A percentile compares a stretch with the other conserved stretches of the same genome.
These are phyloP conservation scores for Hypomontagnella submonticulosa DNA, from an alignment of 495 filamentous ascomycete species.

Conservation along the genomic window DNA sequence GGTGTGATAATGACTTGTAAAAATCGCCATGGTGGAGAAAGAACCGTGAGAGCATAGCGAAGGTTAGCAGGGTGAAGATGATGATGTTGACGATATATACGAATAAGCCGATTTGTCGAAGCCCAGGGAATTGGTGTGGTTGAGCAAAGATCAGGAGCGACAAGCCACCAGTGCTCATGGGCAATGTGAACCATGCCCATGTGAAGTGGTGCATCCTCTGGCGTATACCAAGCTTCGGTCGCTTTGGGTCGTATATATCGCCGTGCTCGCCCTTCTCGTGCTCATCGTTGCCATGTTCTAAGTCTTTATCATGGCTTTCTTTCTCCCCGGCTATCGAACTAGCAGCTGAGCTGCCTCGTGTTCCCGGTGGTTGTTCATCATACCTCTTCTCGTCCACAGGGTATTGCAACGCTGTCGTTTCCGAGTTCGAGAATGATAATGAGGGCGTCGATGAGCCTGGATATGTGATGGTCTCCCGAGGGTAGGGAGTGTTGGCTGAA, in stretches of 20 bases:
- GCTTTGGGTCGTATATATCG: constrained; percentile 40
- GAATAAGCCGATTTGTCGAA: constrained; percentile 67
- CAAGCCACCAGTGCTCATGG: constrained; percentile 73
- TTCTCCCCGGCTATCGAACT: constrained; percentile 34
- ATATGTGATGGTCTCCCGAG: constrained; percentile 20
- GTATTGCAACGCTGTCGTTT: constrained; percentile 12
- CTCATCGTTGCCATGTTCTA: constrained; percentile 27
- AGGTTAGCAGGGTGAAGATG: constrained; percentile 65
- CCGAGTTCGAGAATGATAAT: constrained; percentile 13
- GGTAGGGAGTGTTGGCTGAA: constrained; percentile 11
- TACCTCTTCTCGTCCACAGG: constrained; percentile 31
- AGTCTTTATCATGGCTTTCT: constrained; percentile 20
- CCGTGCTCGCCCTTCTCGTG: constrained; percentile 19
- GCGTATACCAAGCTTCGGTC: constrained; percentile 46
- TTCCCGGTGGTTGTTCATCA: constrained; percentile 4
- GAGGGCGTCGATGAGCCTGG: constrained; percentile 20
- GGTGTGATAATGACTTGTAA: constrained; percentile 66
- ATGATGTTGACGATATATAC: constrained; percentile 72
- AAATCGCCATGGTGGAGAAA: constrained; percentile 63
- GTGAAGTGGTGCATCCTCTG: constrained; percentile 72
- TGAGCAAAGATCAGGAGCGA: constrained; percentile 69
- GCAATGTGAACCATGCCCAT: constrained; percentile 74
- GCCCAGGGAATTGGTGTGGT: constrained; percentile 69
- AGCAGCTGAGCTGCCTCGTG: constrained; percentile 27
- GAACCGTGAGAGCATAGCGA: constrained; percentile 67